A percentile compares a stretch with the other conserved stretches of the same genome.
These are phyloP conservation scores for Pneumocystis murina DNA, from an alignment of 1,139 yeast species.

Conservation along the genomic window DNA sequence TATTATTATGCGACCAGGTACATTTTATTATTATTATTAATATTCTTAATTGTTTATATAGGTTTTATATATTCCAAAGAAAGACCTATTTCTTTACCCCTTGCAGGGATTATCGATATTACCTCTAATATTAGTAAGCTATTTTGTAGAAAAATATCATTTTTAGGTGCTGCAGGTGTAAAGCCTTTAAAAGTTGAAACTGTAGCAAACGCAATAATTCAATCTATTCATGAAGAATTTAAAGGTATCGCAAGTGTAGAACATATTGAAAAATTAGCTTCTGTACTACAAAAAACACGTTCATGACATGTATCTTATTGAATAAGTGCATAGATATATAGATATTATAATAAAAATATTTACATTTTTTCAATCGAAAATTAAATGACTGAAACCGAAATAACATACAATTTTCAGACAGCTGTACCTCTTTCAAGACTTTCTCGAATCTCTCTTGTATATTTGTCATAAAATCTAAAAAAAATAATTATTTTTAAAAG, in stretches of 20 bases:
- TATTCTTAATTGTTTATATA: neutral
- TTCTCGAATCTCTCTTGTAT: constrained; percentile 28
- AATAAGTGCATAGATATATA: neutral
- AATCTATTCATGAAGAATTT: neutral
- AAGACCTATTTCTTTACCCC: constrained; percentile 1
- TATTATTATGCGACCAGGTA: constrained; percentile 11
- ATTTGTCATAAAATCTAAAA: constrained; percentile 11
- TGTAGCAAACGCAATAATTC: constrained; percentile 9
- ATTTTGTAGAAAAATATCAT: constrained; percentile 1
- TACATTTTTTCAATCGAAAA: neutral
- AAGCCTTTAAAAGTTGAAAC: constrained; percentile 10
- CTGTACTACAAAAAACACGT: neutral
- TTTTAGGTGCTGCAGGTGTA: constrained; percentile 9
- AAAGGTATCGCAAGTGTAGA: neutral
- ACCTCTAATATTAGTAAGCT: constrained; percentile 5
- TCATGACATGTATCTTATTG: neutral
- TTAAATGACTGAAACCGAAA: neutral
- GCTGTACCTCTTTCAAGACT: constrained; percentile 31
- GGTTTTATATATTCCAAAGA: constrained; percentile 5
- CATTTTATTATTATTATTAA: constrained; percentile 1
- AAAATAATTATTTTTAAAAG: neutral
- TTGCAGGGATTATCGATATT: neutral
- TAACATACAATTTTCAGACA: constrained; percentile 14
- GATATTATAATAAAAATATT: neutral
- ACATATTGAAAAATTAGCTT: neutral